Evolutionary conservation across 2,329 filamentous ascomycete genomes (phyloP).

Genomic region (Botrytis sinoallii): DNA sequence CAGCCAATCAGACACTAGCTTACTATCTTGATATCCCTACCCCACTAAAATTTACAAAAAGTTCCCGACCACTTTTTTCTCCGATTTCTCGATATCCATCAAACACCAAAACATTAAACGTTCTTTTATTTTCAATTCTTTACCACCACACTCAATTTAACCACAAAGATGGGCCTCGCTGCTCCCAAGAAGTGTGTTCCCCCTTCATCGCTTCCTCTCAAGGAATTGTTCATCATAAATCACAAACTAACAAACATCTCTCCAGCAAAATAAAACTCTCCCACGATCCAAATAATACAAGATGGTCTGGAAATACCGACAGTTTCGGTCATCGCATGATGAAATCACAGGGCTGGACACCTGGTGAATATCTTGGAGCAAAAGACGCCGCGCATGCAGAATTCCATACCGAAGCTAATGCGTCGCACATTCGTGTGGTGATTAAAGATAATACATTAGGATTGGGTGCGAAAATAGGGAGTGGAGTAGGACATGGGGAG

Average conservation of each 20-base stretch:
- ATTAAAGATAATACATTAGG: conserved; percentile 91
- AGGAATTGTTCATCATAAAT: not conserved
- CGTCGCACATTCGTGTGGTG: conserved; percentile 78
- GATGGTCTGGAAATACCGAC: conserved; percentile 79
- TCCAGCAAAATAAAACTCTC: conserved; percentile 61
- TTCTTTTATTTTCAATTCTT: not conserved
- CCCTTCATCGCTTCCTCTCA: conserved; percentile 26
- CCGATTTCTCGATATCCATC: conserved; percentile 11
- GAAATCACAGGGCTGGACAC: conserved; percentile 83
- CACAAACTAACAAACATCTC: conserved; percentile 45
- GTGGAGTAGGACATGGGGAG: conserved; percentile 62
- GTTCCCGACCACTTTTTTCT: conserved; percentile 20
- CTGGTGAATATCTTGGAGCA: conserved; percentile 78
- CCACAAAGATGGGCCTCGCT: conserved; percentile 61
- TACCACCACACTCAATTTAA: not conserved
- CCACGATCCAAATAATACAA: conserved; percentile 91
- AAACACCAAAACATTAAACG: not conserved
- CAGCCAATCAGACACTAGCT: conserved; percentile 10
- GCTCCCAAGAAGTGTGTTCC: conserved; percentile 60
- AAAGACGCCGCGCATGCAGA: conserved; percentile 71
- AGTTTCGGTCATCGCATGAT: conserved; percentile 90
- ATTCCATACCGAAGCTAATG: conserved; percentile 74
- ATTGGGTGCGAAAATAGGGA: conserved; percentile 75
- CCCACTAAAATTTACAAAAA: conserved; percentile 18
- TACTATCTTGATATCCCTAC: not conserved